These are phyloP conservation scores for Penicillium flavigenum DNA, from an alignment of 495 filamentous ascomycete species.

Conservation along the genomic window DNA sequence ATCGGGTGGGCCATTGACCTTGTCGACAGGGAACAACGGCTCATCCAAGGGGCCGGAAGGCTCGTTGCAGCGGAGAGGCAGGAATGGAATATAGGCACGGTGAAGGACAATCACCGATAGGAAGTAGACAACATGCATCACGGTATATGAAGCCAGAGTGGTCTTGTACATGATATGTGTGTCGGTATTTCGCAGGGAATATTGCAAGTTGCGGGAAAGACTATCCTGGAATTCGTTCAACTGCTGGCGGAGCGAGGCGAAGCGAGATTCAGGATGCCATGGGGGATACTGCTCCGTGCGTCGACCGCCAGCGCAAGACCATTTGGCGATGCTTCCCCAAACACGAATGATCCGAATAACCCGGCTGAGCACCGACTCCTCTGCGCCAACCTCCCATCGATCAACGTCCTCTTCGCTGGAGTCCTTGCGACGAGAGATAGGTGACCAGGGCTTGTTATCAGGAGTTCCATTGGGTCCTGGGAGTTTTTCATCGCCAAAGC, in stretches of 20 bases:
- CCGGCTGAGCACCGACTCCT: slow-evolving; percentile 70
- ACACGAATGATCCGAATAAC: slow-evolving; percentile 77
- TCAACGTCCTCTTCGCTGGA: slow-evolving; percentile 65
- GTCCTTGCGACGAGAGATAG: slow-evolving; percentile 58
- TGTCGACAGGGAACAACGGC: slow-evolving; percentile 59
- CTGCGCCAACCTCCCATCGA: slow-evolving; percentile 56
- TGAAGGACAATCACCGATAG: slow-evolving; percentile 78
- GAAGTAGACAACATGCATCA: slow-evolving; percentile 75
- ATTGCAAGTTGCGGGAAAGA: slow-evolving; percentile 67
- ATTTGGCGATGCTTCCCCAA: slow-evolving; percentile 75
- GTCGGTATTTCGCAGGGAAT: slow-evolving; percentile 73
- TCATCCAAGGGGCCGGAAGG: slow-evolving; percentile 73
- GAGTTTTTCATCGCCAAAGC: slow-evolving; percentile 42
- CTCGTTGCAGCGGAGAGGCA: slow-evolving; percentile 67
- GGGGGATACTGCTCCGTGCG: slow-evolving; percentile 59
- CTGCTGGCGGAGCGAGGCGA: slow-evolving; percentile 57
- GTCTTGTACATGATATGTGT: slow-evolving; percentile 72
- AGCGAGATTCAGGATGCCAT: slow-evolving; percentile 63
- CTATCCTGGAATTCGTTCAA: slow-evolving; percentile 65
- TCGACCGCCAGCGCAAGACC: slow-evolving; percentile 71
- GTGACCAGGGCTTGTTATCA: slow-evolving; percentile 45
- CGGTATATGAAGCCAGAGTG: slow-evolving; percentile 69
- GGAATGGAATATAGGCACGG: slow-evolving; percentile 78
- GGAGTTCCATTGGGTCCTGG: slow-evolving; percentile 31
- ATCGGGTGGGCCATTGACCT: slow-evolving; percentile 45